Conservation (phyloP, 2,329 filamentous ascomycete species). For the Phialemonium atrogriseum region DNA sequence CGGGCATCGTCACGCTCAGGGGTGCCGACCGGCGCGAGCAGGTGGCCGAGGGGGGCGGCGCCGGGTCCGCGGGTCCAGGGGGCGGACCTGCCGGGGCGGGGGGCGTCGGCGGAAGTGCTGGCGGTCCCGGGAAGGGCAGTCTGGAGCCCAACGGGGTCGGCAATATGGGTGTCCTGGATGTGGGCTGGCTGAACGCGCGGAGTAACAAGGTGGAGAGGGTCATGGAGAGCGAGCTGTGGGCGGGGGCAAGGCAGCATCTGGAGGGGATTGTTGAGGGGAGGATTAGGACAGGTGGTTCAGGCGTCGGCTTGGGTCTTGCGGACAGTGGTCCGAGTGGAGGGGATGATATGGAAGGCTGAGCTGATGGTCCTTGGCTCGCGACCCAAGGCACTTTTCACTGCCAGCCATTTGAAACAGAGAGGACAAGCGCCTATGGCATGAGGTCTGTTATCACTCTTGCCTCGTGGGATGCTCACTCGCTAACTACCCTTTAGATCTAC, state of each 20-base stretch:
- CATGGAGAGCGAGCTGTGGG: conserved; percentile 77
- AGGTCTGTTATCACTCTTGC: too few species aligned
- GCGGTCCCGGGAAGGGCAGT: conserved; percentile 17
- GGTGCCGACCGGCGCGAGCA: conserved; percentile 21
- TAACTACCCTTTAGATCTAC: too few species aligned
- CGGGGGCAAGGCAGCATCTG: conserved; percentile 48
- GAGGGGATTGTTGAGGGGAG: conserved; percentile 23
- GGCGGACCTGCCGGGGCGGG: conserved; percentile 5
- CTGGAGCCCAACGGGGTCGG: conserved; percentile 47
- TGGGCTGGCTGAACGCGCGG: conserved; percentile 83
- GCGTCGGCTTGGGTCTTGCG: too few species aligned
- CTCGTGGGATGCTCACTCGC: too few species aligned
- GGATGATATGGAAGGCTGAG: too few species aligned
- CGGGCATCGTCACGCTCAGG: conserved; percentile 56
- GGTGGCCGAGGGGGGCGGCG: conserved; percentile 17
- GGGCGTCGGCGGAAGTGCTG: conserved; percentile 10
- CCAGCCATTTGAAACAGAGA: too few species aligned
- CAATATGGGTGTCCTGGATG: conserved; percentile 59
- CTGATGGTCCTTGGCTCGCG: too few species aligned
- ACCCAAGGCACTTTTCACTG: too few species aligned
- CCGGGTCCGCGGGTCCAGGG: conserved; percentile 5
- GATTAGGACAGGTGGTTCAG: too few species aligned
- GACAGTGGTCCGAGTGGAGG: too few species aligned
- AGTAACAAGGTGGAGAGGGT: conserved; percentile 73
- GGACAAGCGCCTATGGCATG: too few species aligned